Conservation (phyloP, 164 flowering plant genomes). For the Amborella trichopoda region DNA sequence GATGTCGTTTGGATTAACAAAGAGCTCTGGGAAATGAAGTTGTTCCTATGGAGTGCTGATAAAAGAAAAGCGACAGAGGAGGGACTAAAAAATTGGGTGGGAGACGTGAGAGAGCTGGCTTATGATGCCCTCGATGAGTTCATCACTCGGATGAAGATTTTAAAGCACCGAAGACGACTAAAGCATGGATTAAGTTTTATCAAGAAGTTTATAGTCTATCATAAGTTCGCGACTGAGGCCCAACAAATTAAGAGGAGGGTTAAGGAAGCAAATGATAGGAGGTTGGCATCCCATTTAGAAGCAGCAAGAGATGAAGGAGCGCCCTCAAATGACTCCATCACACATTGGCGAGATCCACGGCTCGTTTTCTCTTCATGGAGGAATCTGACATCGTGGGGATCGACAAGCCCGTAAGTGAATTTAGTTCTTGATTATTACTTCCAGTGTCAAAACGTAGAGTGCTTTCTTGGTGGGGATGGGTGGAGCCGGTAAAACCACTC, state of each 20-base stretch:
- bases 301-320: background rate
- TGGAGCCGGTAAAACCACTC: slow-evolving; percentile 8
- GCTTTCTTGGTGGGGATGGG: slow-evolving; percentile 7
- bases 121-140: slow-evolving; percentile 10
- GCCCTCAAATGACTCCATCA: background rate
- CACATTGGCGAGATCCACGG: slow-evolving; percentile 2
- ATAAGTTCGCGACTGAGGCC: background rate
- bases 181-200: background rate
- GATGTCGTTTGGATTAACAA: too few species aligned
- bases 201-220: background rate
- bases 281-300: background rate
- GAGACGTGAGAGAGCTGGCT: too few species aligned
- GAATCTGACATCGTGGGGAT: too few species aligned
- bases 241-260: background rate
- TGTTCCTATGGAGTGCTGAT: too few species aligned
- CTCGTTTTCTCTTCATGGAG: too few species aligned
- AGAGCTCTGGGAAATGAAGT: too few species aligned
- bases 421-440: too few species aligned
- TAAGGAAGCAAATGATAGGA: background rate
- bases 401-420: too few species aligned
- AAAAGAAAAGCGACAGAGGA: too few species aligned
- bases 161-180: background rate
- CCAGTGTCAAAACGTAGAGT: background rate
- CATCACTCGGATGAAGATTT: background rate
- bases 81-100: too few species aligned